These are phyloP conservation scores for Sporisorium exsertum DNA, from an alignment of 1,284 basidiomycete species.

Conservation along the genomic window DNA sequence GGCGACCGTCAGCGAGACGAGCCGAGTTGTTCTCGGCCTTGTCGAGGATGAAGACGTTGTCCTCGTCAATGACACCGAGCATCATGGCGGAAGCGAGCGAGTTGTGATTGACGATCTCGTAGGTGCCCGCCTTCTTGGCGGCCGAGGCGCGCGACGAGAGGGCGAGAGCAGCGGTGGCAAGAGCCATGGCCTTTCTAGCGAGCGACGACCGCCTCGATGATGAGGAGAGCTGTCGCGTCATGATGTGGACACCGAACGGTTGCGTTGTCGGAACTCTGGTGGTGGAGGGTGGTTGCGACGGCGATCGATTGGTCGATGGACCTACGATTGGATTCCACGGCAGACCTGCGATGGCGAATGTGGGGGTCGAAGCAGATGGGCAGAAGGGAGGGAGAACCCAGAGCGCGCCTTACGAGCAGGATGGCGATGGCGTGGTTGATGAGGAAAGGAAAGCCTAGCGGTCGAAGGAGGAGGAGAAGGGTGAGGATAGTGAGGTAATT, in stretches of 20 bases:
- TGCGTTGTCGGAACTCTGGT: neutral
- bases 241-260: conserved; percentile 5
- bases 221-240: conserved; percentile 25
- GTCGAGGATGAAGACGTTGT: conserved; percentile 70
- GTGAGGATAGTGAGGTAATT: too few relatives aligned
- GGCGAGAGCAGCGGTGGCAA: conserved; percentile 39
- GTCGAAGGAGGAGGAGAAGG: neutral
- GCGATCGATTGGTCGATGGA: neutral
- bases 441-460: neutral
- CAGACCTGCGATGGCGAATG: neutral
- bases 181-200: conserved; percentile 25
- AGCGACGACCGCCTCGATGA: conserved; percentile 32
- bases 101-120: conserved; percentile 57
- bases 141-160: conserved; percentile 28
- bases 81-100: conserved; percentile 69
- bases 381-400: neutral
- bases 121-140: conserved; percentile 52
- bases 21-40: conserved; percentile 70
- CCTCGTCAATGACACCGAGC: conserved; percentile 65
- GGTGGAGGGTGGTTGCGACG: neutral
- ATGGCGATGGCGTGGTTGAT: neutral
- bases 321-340: neutral
- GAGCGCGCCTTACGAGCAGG: neutral
- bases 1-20: conserved; percentile 46
- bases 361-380: neutral